Evolutionary conservation across 2,329 filamentous ascomycete species (phyloP).

Genomic region (Diplodia intermedia): DNA sequence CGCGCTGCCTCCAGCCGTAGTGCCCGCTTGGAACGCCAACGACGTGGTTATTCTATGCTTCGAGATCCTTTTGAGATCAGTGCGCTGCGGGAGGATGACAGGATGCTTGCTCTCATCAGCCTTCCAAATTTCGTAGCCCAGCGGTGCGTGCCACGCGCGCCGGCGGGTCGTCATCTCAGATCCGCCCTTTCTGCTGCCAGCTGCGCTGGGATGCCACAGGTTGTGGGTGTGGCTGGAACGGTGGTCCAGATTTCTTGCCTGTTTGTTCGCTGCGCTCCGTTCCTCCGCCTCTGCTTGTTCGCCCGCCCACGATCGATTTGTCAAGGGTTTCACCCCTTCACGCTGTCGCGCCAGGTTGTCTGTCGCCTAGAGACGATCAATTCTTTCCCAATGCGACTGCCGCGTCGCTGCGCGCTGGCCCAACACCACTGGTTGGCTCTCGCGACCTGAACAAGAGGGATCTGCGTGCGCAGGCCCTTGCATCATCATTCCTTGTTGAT

Average conservation of each 20-base stretch:
- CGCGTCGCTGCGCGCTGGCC: background rate
- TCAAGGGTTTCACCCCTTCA: constrained; percentile 11
- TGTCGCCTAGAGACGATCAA: background rate
- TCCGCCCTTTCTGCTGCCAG: constrained; percentile 19
- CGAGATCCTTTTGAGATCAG: constrained; percentile 16
- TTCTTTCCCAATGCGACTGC: background rate
- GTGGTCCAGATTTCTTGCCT: background rate
- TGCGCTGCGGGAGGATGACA: constrained; percentile 20
- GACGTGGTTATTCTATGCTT: constrained; percentile 19
- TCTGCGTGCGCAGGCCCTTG: constrained; percentile 28
- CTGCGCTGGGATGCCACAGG: background rate
- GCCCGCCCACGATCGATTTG: constrained; percentile 5
- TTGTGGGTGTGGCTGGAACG: constrained; percentile 12
- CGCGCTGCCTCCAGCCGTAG: constrained; percentile 11
- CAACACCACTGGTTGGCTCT: constrained; percentile 19
- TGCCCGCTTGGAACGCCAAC: constrained; percentile 15
- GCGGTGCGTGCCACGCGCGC: background rate
- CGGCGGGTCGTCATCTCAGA: constrained; percentile 16
- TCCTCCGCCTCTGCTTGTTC: constrained; percentile 9
- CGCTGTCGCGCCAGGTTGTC: background rate
- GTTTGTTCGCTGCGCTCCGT: background rate
- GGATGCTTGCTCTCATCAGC: constrained; percentile 15
- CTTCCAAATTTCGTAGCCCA: constrained; percentile 19
- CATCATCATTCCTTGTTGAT: constrained; percentile 22
- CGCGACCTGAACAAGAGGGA: constrained; percentile 1